Base-by-base conservation (phyloP, 352 stramenopile species). In the Peronospora farinosa region DNA sequence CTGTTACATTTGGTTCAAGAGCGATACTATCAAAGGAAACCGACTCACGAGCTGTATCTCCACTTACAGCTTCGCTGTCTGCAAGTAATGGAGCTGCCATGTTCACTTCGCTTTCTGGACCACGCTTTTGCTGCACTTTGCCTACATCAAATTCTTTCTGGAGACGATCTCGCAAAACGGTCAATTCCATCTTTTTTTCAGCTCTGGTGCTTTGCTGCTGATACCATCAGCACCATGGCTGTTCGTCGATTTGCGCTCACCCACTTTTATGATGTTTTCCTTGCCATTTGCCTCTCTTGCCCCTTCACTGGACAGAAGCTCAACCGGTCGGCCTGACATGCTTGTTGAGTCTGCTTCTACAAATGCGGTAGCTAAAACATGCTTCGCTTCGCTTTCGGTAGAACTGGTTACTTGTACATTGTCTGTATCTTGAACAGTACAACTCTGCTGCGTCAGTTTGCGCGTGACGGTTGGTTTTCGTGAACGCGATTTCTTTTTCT, bases 271-370 rank as follows among this genome's bases (percentile, higher is more conserved):
- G 21, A 8, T 11, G 33, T 31, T n/a, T 21, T 6, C 25, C 5
- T 59, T 45, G 35, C 49, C 47, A 40, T 23, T 37, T 7, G 44
- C 42, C 2, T 36, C 41, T 44, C 32, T 16, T 57, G 66, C 55
- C 47, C 71, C 57, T 32, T 54, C 57, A 46, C 60, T 73, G 5
- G 63, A 73, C 10, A 58, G 17, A 35, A 72, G 27, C 30, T 77
- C 54, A 38, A 71, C 65, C 32, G 45, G 41, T 28, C 63, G 32
- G 15, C 39, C 42, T 40, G 35, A 12, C 8, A 49, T 56, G 7
- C 25, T 40, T 46, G 25, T 40, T 43, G 32, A 10, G 12, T 46
- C 35, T 17, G 44, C 33, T 35, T 42, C 38, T 19, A 37, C 28
- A 23, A n/a, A 21, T 19, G 33, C 45, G 8, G 23, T 30, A 43